Conservation (phyloP, 768 basidiomycete genomes). For the Mycena crocata region DNA sequence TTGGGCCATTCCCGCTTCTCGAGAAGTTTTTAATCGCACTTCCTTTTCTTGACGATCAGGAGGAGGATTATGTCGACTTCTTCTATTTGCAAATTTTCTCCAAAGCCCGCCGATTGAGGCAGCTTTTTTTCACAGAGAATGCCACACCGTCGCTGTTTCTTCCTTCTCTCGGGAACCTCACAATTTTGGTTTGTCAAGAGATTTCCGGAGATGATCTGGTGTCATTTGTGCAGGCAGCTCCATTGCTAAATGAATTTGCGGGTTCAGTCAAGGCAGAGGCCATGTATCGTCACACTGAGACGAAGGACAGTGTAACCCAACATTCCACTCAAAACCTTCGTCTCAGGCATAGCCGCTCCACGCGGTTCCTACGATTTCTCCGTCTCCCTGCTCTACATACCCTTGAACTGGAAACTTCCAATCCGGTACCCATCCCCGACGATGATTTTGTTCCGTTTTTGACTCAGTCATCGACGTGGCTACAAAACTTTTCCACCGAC, state of each 20-base stretch:
- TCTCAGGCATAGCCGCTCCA: not conserved
- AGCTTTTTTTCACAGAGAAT: not conserved
- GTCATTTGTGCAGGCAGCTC: not conserved
- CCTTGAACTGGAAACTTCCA: not conserved
- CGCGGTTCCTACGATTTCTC: not conserved
- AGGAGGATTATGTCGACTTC: not conserved
- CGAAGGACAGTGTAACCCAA: not conserved
- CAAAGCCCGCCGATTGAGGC: not conserved
- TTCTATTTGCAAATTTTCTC: not conserved
- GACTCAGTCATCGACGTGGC: not conserved
- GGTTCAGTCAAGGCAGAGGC: not conserved
- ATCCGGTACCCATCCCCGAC: too few relatives aligned
- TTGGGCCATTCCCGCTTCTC: slow-evolving; percentile 10
- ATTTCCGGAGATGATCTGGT: slow-evolving; percentile 3
- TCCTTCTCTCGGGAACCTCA: not conserved
- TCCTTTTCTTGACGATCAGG: not conserved
- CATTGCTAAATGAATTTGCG: not conserved
- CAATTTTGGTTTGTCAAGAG: not conserved
- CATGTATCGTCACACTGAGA: not conserved
- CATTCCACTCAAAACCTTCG: not conserved
- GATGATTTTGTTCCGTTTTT: not conserved
- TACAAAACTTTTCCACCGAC: slow-evolving; percentile 1
- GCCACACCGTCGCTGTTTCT: not conserved
- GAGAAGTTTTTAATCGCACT: not conserved
- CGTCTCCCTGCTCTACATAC: not conserved